These are phyloP conservation scores for Aspergillus sp. DNA, from an alignment of 2,329 filamentous ascomycete species.

Conservation along the genomic window DNA sequence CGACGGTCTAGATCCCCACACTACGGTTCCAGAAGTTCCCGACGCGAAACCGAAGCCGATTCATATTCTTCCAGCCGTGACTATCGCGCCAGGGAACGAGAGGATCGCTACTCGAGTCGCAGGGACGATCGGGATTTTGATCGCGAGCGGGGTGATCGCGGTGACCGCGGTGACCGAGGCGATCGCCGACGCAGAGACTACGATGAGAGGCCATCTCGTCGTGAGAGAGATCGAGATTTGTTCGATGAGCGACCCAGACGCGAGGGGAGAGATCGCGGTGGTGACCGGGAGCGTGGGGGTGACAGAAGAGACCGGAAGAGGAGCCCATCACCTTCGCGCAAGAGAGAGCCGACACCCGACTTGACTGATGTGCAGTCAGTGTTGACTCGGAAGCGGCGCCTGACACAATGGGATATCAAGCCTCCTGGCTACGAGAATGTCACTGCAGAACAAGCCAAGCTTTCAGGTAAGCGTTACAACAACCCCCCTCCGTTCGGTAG, in stretches of 20 bases:
- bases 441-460: slow-evolving; percentile 95
- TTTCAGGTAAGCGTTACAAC: slow-evolving; percentile 60
- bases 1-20: slow-evolving; percentile 86
- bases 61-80: slow-evolving; percentile 90
- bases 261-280: slow-evolving; percentile 39
- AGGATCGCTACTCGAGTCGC: slow-evolving; percentile 81
- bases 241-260: slow-evolving; percentile 61
- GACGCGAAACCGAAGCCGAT: slow-evolving; percentile 75
- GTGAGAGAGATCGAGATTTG: slow-evolving; percentile 55
- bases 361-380: slow-evolving; percentile 82
- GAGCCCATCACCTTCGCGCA: slow-evolving; percentile 74
- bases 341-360: slow-evolving; percentile 93
- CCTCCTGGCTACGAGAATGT: slow-evolving; percentile 97
- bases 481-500: neutral
- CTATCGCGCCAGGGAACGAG: slow-evolving; percentile 88
- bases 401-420: slow-evolving; percentile 99
- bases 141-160: slow-evolving; percentile 58
- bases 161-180: slow-evolving; percentile 58
- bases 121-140: slow-evolving; percentile 75
- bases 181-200: slow-evolving; percentile 58
- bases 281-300: slow-evolving; percentile 39
- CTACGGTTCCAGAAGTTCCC: slow-evolving; percentile 63
- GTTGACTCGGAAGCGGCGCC: slow-evolving; percentile 79
- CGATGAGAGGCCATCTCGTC: slow-evolving; percentile 59
- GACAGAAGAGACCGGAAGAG: slow-evolving; percentile 60